phyloP scores from a whole-genome alignment of 306 rosid genomes.

The Malus fusca region DNA sequence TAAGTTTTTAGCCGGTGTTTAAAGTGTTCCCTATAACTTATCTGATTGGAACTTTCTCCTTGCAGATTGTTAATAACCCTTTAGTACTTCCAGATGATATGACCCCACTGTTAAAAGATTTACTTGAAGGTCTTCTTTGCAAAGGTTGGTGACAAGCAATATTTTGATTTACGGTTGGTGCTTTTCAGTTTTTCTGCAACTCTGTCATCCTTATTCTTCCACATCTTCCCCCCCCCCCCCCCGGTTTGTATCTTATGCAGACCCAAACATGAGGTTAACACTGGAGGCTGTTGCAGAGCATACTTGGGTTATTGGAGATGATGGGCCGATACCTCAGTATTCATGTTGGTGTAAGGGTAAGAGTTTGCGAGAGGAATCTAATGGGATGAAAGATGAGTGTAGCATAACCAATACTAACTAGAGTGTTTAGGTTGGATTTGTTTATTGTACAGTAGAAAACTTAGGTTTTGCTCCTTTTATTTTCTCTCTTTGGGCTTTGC shows the following conservation, averaged over 20 bases:
- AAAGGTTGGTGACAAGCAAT: constrained; percentile 46
- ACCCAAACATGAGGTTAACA: constrained; percentile 66
- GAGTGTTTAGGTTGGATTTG: constrained; percentile 26
- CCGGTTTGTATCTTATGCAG: constrained; percentile 29
- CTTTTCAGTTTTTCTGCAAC: not conserved
- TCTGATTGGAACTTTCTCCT: constrained; percentile 1
- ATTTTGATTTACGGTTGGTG: not conserved
- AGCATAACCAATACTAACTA: constrained; percentile 26
- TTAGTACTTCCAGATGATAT: constrained; percentile 60
- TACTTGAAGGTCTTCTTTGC: constrained; percentile 80
- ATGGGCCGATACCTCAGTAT: constrained; percentile 61
- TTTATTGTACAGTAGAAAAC: constrained; percentile 27
- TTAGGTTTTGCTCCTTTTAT: not conserved
- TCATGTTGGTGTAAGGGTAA: constrained; percentile 84
- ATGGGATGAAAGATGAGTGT: constrained; percentile 25
- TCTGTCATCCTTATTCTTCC: not conserved
- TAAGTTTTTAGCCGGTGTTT: not conserved
- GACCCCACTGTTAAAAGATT: constrained; percentile 56
- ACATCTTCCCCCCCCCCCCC: too few species aligned
- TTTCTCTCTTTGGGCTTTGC: not conserved
- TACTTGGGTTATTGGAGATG: constrained; percentile 67
- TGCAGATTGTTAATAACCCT: constrained; percentile 80
- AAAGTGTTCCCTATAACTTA: not conserved
- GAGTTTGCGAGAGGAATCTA: constrained; percentile 31
- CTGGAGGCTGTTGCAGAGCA: constrained; percentile 57